Base-by-base conservation (phyloP, 345 rosid species). In the Reutealis trisperma region DNA sequence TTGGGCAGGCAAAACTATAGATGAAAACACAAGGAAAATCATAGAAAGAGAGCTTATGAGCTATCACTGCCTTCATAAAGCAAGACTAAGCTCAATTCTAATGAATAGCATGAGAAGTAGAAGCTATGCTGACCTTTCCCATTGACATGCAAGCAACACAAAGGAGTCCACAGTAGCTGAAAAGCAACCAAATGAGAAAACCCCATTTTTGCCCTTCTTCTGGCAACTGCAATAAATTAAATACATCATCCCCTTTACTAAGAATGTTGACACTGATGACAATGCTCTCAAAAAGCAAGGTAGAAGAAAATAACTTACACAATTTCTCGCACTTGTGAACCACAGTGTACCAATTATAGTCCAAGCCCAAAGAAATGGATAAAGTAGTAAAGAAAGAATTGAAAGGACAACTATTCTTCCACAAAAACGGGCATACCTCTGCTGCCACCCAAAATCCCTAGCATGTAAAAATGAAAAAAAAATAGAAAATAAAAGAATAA, bases 361-460 rank as follows among this genome's bases (percentile, higher is more conserved):
- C 99, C 99, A 95, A 44, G 89, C 93, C 98, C 97, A 95, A 65
- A 93, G 88, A 86, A 92, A 95, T 14, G 99, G 99, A 85, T 93
- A 95, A 32, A 95, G 89, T 34, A 93, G 78, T 63, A 95, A 85
- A 18, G 94, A 89, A 41, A 95, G 83, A 59, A 90, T 65, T 51
- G 97, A 95, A 47, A 95, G 87, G 64, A 95, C 96, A 41, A 87
- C 94, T 71, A 95, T 80, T 84, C 99, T 88, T 74, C 99, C 98
- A 85, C 93, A 88, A 83, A 93, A 95, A 81, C 94, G 92, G 73
- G 90, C 94, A 84, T 92, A 86, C 71, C 97, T 86, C 87, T 96
- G 99, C 88, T 96, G 99, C 89, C 94, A 85, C 71, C 99, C 99
- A 80, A 92, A 89, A 86, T 96, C 99, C 93, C 98, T 96, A 73